These are phyloP conservation scores for Nothopassalora personata DNA, from an alignment of 2,329 filamentous ascomycete genomes.

Conservation along the genomic window DNA sequence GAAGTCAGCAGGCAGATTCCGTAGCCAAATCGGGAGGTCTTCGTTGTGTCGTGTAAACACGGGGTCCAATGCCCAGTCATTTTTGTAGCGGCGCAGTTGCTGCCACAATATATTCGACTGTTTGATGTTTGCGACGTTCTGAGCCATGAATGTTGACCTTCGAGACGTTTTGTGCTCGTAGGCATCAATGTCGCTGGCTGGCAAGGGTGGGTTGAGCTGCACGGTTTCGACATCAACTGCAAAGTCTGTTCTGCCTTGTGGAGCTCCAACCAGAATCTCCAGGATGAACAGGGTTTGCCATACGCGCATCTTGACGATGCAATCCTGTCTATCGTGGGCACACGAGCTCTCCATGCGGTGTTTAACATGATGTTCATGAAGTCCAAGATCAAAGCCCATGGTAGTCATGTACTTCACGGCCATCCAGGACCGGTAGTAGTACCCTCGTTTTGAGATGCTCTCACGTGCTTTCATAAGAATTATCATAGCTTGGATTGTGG, in stretches of 20 bases:
- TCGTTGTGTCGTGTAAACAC: slow-evolving; percentile 75
- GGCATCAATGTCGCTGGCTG: slow-evolving; percentile 63
- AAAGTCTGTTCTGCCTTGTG: slow-evolving; percentile 75
- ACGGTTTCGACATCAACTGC: slow-evolving; percentile 69
- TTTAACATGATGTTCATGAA: slow-evolving; percentile 78
- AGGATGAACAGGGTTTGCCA: slow-evolving; percentile 86
- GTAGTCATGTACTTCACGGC: slow-evolving; percentile 84
- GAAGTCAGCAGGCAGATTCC: slow-evolving; percentile 72
- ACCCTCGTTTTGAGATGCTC: slow-evolving; percentile 84
- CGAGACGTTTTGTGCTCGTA: slow-evolving; percentile 72
- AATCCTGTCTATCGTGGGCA: slow-evolving; percentile 65
- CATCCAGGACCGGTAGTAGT: slow-evolving; percentile 98
- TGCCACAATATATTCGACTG: slow-evolving; percentile 71
- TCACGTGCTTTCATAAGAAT: slow-evolving; percentile 88
- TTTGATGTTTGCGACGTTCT: slow-evolving; percentile 71
- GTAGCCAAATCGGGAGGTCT: slow-evolving; percentile 68
- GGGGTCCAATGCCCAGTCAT: slow-evolving; percentile 83
- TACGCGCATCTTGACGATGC: slow-evolving; percentile 74
- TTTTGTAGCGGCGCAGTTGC: slow-evolving; percentile 65
- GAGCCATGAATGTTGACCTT: slow-evolving; percentile 76
- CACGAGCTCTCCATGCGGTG: slow-evolving; percentile 69
- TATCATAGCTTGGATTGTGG: slow-evolving; percentile 83
- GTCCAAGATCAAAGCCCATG: slow-evolving; percentile 85
- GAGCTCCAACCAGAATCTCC: slow-evolving; percentile 88
- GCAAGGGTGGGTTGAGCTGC: slow-evolving; percentile 63